Base-by-base conservation (phyloP, 805 yeast species). In the Wickerhamomyces bovis region DNA sequence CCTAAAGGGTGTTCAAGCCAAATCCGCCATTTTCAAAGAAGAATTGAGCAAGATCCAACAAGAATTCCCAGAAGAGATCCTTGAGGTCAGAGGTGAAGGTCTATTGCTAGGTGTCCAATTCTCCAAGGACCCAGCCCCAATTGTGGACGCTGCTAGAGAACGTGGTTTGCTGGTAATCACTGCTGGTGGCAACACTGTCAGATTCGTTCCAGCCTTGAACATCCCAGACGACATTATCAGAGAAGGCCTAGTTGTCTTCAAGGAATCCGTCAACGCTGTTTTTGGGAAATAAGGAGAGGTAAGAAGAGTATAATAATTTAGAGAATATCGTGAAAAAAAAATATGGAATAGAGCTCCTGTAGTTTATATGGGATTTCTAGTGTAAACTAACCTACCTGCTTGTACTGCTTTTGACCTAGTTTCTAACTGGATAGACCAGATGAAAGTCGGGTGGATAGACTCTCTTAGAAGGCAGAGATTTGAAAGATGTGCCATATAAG, bases 121-220 rank as follows among this genome's bases (percentile, higher is more conserved):
- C 54, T 67, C 67, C 16, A 72, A 77, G 41, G 80, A 84, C 49
- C 92, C 95, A 43, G 58, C 73, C 18, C 60, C 61, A 39, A 68
- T 92, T n/a, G 80, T 89, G 21, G 70, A 69, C 22, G 76, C 75
- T 48, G 89, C 95, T 38, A 76, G 92, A 60, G 85, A 87, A 46
- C 68, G 80, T 50, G 97, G 98, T 3, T 70, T 94, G 53, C 70
- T 94, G 48, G 78, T 89, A 21, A 87, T 94, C 47, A 85, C 96
- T 19, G 96, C 97, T 7, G 99, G 98, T 40, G 83, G 85, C 56
- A 89, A 89, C 63, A 92, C 94, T 10, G 70, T 94, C 45, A 80
- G 99, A 68, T 73, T 94, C 53, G 94, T 92, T 26, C 99, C 99
- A 28, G 94, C 98, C 8, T 74, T 94, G 62, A 89, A 85, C 55